phyloP scores from a whole-genome alignment of 164 flowering plant species.

The Vitis rotundifolia region DNA sequence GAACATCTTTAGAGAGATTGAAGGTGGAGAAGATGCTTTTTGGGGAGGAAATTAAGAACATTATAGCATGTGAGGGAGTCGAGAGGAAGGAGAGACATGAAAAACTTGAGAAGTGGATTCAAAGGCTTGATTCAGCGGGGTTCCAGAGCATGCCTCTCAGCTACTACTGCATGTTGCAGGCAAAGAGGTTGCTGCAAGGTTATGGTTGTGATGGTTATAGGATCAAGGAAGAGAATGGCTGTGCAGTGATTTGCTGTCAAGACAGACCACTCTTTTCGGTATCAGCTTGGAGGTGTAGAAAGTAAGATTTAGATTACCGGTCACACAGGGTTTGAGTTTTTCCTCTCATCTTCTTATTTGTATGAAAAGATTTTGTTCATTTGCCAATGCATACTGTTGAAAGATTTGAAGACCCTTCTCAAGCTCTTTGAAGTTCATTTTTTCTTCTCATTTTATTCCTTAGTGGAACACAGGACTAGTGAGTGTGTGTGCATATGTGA shows the following conservation, averaged over 20 bases:
- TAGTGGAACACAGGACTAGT: too few species aligned
- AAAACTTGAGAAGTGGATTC: constrained; percentile 82
- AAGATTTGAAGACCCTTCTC: too few species aligned
- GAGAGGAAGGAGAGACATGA: constrained; percentile 91
- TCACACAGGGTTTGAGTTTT: constrained; percentile 2
- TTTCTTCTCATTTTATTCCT: too few species aligned
- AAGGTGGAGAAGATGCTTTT: constrained; percentile 86
- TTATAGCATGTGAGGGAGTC: constrained; percentile 78
- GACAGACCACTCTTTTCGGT: constrained; percentile 83
- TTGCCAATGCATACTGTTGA: too few species aligned
- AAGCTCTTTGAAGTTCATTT: too few species aligned
- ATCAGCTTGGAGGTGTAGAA: constrained; percentile 83
- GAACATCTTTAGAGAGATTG: constrained; percentile 66
- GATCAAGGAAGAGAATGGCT: constrained; percentile 80
- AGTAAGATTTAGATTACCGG: constrained; percentile 30
- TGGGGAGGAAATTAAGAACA: constrained; percentile 91
- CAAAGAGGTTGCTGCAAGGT: constrained; percentile 64
- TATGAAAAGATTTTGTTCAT: constrained; percentile 22
- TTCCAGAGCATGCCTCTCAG: constrained; percentile 72
- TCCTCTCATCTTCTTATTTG: constrained; percentile 6
- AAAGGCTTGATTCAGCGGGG: constrained; percentile 66
- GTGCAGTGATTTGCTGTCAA: constrained; percentile 87
- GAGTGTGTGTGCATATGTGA: too few species aligned
- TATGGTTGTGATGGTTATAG: constrained; percentile 73
- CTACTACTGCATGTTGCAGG: constrained; percentile 70